Conservation (phyloP, 2,329 filamentous ascomycete genomes). For the Westerdykella sp. region DNA sequence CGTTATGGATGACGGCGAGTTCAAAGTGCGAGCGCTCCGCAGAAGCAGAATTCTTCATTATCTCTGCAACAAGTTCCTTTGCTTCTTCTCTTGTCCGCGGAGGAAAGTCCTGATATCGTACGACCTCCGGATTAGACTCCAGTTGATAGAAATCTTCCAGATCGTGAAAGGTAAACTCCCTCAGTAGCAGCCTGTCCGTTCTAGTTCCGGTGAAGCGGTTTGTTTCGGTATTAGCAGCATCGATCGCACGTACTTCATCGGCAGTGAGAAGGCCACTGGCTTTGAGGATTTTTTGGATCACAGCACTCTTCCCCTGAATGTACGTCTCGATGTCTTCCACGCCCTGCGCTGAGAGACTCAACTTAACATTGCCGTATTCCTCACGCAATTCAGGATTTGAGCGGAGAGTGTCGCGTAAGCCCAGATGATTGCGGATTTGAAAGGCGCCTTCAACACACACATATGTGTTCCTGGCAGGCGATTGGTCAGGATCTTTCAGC, state of each 20-base stretch:
- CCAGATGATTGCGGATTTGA: constrained; percentile 36
- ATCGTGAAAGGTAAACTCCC: constrained; percentile 24
- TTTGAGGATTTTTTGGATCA: constrained; percentile 18
- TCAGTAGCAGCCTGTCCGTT: constrained; percentile 19
- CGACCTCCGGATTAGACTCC: constrained; percentile 20
- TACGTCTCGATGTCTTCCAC: constrained; percentile 17
- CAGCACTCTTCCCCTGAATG: constrained; percentile 12
- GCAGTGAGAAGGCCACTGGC: constrained; percentile 10
- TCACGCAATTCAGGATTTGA: constrained; percentile 25
- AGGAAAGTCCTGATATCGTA: constrained; percentile 22
- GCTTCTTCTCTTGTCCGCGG: constrained; percentile 20
- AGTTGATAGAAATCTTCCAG: constrained; percentile 16
- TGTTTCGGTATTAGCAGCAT: constrained; percentile 11
- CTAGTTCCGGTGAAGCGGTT: constrained; percentile 13
- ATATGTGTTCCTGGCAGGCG: constrained; percentile 31
- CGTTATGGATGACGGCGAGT: constrained; percentile 21
- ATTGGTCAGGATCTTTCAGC: constrained; percentile 28
- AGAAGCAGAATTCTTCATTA: constrained; percentile 12
- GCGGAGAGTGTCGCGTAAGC: constrained; percentile 32
- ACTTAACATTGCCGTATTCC: constrained; percentile 21
- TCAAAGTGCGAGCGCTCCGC: constrained; percentile 19
- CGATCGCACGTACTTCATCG: constrained; percentile 17
- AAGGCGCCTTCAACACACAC: constrained; percentile 31
- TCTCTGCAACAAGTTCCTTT: constrained; percentile 12
- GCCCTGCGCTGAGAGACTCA: constrained; percentile 13